Base-by-base conservation (phyloP, 495 filamentous ascomycete genomes). In the Penicillium coprophilum region DNA sequence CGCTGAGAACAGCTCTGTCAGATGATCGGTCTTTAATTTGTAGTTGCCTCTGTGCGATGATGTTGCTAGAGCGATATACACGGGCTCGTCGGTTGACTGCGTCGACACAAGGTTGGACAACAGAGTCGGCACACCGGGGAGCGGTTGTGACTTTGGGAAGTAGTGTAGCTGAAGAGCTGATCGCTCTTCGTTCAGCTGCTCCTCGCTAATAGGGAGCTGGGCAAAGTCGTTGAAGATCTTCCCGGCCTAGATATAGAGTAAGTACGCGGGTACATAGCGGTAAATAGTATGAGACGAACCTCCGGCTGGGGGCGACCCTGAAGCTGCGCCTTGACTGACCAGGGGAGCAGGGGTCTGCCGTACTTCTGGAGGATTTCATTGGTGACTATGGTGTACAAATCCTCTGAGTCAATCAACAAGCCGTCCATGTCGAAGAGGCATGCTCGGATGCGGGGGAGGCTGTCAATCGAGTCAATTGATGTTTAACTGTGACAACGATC, bases 371-470 rank as follows among this genome's bases (percentile, higher is more conserved):
- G 87, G 39, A 97, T 80, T 36, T 83, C 71, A 71, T 97, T 96
- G 27, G 90, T 88, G 71, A 87, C 87, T 23, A 82, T 68, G 0
- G 90, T 94, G 77, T 97, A 97, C 55, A 88, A 81, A 69, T 99
- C 95, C 65, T 99, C 94, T 15, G 90, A 90, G 73, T 97, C 86
- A 59, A 98, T 86, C 19, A 98, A 81, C 27, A 98, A 86, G 41
- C 94, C 94, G 68, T 98, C 94, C 92, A 98, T 96, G 79, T 98
- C 94, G 68, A 99, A 99, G 55, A 99, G 86, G 74, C 92, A 96
- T 56, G 94, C 94, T 54, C 91, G 84, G 54, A 97, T 82, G 45
- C 87, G 86, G 23, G 90, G 91, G 23, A 86, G 80, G 58, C 86
- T 89, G 38, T 48, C 27, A 54, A 34, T 30, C 28, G 21, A 50